These are phyloP conservation scores for Leishmania tropica DNA, from an alignment of 208 protist genomes.

Conservation along the genomic window DNA sequence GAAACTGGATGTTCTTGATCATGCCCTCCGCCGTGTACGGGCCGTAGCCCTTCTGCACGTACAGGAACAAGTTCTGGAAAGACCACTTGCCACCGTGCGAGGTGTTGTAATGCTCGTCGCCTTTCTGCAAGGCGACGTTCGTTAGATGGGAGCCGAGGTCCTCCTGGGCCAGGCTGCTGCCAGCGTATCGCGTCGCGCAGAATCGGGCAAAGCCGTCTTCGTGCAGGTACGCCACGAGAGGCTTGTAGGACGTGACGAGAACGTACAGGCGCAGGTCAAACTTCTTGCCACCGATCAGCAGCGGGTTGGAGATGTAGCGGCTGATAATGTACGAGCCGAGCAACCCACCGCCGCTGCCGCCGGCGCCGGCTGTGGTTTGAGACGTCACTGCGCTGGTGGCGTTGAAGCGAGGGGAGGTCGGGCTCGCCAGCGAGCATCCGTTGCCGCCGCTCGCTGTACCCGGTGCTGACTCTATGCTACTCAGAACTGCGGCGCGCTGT, in stretches of 20 bases:
- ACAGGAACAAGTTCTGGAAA: conserved; percentile 85
- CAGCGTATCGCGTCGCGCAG: conserved; percentile 91
- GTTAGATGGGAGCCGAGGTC: conserved; percentile 95
- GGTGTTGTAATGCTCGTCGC: conserved; percentile 93
- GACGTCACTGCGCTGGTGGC: not conserved
- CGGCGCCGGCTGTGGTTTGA: not conserved
- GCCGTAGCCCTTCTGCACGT: conserved; percentile 81
- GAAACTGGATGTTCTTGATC: conserved; percentile 89
- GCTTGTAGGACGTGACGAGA: conserved; percentile 94
- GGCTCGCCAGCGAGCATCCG: not conserved
- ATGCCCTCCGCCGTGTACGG: conserved; percentile 70
- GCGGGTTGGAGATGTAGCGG: conserved; percentile 95
- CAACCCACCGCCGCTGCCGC: conserved; percentile 3
- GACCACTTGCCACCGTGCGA: conserved; percentile 96
- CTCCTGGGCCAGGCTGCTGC: conserved; percentile 57
- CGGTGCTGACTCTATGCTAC: conserved; percentile 5
- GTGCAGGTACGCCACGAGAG: conserved; percentile 93
- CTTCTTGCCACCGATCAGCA: conserved; percentile 96
- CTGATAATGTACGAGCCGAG: conserved; percentile 90
- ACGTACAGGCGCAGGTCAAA: conserved; percentile 98
- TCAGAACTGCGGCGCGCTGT: conserved; percentile 16
- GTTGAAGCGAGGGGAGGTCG: conserved; percentile 1
- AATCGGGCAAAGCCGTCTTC: conserved; percentile 94
- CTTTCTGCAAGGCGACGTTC: conserved; percentile 97
- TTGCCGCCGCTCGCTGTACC: conserved; percentile 8